Evolutionary conservation across 805 yeast genomes (phyloP).

Genomic region (Ogataea methanolica): DNA sequence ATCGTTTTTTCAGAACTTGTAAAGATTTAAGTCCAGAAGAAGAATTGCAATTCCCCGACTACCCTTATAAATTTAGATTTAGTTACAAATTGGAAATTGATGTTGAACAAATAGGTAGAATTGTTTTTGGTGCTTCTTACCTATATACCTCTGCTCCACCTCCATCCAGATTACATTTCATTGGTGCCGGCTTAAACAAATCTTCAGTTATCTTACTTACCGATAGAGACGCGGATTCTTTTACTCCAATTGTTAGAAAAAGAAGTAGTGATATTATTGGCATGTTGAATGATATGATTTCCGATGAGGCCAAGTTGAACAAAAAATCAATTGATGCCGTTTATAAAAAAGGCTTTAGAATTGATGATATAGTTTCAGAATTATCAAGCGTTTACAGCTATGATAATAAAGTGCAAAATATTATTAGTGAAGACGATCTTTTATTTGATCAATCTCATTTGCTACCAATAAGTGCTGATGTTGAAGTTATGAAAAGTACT

Average conservation of each 20-base stretch:
- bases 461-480: constrained; percentile 8
- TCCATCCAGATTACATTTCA: constrained; percentile 27
- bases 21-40: constrained; percentile 11
- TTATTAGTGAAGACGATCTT: constrained; percentile 14
- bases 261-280: constrained; percentile 9
- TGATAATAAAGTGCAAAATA: constrained; percentile 7
- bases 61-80: constrained; percentile 19
- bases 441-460: constrained; percentile 17
- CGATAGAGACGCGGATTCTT: constrained; percentile 8
- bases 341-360: constrained; percentile 18
- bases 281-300: constrained; percentile 14
- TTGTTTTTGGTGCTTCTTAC: constrained; percentile 28
- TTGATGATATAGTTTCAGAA: constrained; percentile 7
- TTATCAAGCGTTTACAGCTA: constrained; percentile 5
- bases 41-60: constrained; percentile 3
- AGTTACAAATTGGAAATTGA: constrained; percentile 13
- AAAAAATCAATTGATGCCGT: constrained; percentile 7
- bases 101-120: constrained; percentile 20
- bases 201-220: constrained; percentile 27
- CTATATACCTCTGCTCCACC: constrained; percentile 24
- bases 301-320: constrained; percentile 9
- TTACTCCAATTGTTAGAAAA: constrained; percentile 3
- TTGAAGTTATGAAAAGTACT: constrained; percentile 8
- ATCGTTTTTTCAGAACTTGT: constrained; percentile 5
- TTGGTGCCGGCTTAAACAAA: constrained; percentile 27